Base-by-base conservation (phyloP, 345 rosid species). In the Pistacia atlantica region DNA sequence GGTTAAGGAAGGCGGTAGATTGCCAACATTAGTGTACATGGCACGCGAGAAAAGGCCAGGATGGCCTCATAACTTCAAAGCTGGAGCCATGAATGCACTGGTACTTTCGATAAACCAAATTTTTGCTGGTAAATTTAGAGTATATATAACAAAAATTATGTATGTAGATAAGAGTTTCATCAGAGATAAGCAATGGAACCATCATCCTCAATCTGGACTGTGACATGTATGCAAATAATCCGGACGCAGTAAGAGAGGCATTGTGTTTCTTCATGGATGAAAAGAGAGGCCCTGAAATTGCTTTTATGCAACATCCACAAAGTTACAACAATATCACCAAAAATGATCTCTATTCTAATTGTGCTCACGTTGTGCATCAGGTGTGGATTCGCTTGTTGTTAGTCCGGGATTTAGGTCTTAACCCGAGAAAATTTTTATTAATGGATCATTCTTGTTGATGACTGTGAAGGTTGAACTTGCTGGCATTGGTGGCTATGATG, bases 51-150 rank as follows among this genome's bases (percentile, higher is more conserved):
- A 88, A 78, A 82, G 87, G 67, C 85, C 85, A 1, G 76, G 79
- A 17, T 78, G 56, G 46, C 80, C 71, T 73, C 91, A 88, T 63
- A 72, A 88, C 71, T 85, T 84, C 76, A 88, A 88, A 78, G 89
- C 91, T 16, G 91, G 91, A 69, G 87, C 91, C n/a, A 59, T 84
- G 79, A 88, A 88, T 75, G 82, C 91, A 10, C 37, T 88, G 86
- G 91, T 88, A 65, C 6, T 2, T 31, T 51, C 31, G 17, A 17
- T 4, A 61, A 42, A 59, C n/a, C 13, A 58, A 17, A 18, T 56
- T 66, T 14, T 71, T 54, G 4, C 17, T 14, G 35, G 28, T 48
- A 11, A 51, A 51, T 12, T 51, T 12, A 51, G 55, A 11, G 55
- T 51, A 14, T 51, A 51, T 51, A 4, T 51, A 51, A 51, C 17